Evolutionary conservation across 2,329 filamentous ascomycete genomes (phyloP).

Genomic region (Immersiporthe knoxdaviesiana): DNA sequence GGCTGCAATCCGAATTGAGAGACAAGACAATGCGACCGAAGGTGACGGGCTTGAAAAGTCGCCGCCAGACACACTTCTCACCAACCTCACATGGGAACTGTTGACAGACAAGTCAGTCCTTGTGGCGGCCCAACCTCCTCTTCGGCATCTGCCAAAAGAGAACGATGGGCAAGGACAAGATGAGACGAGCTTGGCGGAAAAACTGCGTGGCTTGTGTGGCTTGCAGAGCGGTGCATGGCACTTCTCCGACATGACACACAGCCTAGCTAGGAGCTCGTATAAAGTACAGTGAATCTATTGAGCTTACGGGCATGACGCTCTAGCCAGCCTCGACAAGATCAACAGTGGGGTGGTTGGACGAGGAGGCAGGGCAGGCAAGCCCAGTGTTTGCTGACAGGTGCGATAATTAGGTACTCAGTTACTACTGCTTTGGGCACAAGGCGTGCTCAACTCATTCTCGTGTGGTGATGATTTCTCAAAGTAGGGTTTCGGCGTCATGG

Average conservation of each 20-base stretch:
- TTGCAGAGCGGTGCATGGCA: constrained; percentile 23
- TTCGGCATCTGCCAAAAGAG: neutral
- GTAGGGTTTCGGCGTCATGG: too few species aligned
- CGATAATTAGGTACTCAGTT: neutral
- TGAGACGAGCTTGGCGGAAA: neutral
- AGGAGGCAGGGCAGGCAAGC: neutral
- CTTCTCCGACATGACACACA: neutral
- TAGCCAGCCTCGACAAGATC: neutral
- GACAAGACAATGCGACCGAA: neutral
- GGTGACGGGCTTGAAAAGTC: neutral
- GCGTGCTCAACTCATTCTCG: neutral
- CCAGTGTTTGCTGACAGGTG: neutral
- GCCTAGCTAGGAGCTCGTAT: neutral
- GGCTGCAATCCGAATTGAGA: neutral
- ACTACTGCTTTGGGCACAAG: too few species aligned
- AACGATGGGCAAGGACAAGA: neutral
- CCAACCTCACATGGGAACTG: neutral
- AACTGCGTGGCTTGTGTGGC: constrained; percentile 20
- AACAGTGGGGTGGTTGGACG: neutral
- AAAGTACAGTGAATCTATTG: neutral
- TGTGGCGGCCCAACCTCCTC: neutral
- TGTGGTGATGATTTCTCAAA: neutral
- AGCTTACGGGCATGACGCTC: neutral
- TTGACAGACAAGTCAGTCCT: neutral
- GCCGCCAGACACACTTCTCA: neutral